phyloP scores from a whole-genome alignment of 1,284 basidiomycete species.

The Porogramme epimiltina region DNA sequence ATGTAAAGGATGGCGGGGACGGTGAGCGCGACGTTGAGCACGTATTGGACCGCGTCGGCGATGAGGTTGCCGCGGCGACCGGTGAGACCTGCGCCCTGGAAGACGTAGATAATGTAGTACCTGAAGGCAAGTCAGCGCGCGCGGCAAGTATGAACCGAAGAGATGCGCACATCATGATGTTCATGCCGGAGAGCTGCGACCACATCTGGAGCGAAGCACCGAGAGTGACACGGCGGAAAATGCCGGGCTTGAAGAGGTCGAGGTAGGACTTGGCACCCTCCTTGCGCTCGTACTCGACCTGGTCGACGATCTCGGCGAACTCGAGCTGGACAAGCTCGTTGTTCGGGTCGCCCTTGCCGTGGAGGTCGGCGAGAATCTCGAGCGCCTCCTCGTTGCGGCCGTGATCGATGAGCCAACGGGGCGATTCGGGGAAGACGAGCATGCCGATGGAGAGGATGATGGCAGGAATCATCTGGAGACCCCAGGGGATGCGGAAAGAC shows the following conservation, averaged over 20 bases:
- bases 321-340: constrained; percentile 77
- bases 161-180: constrained; percentile 65
- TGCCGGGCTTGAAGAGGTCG: constrained; percentile 59
- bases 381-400: constrained; percentile 70
- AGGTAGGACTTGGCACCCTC: constrained; percentile 73
- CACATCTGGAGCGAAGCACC: constrained; percentile 49
- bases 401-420: constrained; percentile 70
- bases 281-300: constrained; percentile 69
- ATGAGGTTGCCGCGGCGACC: constrained; percentile 72
- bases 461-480: constrained; percentile 76
- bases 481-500: constrained; percentile 82
- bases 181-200: constrained; percentile 49
- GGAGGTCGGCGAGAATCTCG: constrained; percentile 77
- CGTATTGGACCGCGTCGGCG: constrained; percentile 78
- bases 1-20: constrained; percentile 78
- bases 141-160: background rate
- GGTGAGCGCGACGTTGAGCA: constrained; percentile 73
- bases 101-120: constrained; percentile 80
- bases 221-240: constrained; percentile 45
- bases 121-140: constrained; percentile 27
- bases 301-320: constrained; percentile 77
- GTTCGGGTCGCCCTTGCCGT: constrained; percentile 67
- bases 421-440: constrained; percentile 63
- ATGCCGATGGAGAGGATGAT: constrained; percentile 71
- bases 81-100: constrained; percentile 74